These are phyloP conservation scores for Pyrenophora graminea DNA, from an alignment of 2,329 filamentous ascomycete genomes.

Conservation along the genomic window DNA sequence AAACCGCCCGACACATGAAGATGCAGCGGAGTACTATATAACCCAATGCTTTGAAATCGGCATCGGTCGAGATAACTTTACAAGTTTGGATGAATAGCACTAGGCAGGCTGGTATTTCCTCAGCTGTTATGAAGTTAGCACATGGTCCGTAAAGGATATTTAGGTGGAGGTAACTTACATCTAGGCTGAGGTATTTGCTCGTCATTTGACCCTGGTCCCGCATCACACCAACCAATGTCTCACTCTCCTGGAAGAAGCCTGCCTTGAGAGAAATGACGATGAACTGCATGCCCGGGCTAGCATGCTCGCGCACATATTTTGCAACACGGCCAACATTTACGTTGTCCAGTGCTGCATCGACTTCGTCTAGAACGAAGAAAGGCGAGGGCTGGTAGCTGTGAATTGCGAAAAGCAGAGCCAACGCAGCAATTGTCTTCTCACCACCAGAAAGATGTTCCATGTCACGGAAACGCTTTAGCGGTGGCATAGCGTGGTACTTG, in stretches of 20 bases:
- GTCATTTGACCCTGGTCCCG: conserved; percentile 93
- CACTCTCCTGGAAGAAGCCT: conserved; percentile 92
- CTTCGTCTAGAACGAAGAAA: conserved; percentile 98
- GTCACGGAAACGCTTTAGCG: conserved; percentile 95
- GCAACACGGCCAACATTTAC: conserved; percentile 96
- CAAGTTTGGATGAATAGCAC: background rate
- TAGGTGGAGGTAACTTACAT: conserved; percentile 67
- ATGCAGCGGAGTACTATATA: background rate
- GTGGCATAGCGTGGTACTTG: conserved; percentile 98
- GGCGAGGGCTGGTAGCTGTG: conserved; percentile 94
- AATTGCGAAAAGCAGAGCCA: conserved; percentile 95
- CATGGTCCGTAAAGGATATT: background rate
- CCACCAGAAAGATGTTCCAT: conserved; percentile 98
- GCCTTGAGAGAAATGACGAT: conserved; percentile 97
- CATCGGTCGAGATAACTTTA: background rate
- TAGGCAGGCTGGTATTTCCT: conserved; percentile 10
- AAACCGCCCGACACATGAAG: background rate
- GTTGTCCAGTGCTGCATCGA: conserved; percentile 97
- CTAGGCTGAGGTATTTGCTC: conserved; percentile 86
- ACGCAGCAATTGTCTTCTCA: conserved; percentile 97
- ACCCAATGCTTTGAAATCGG: background rate
- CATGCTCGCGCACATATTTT: conserved; percentile 93
- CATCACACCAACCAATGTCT: conserved; percentile 94
- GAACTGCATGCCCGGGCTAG: conserved; percentile 97
- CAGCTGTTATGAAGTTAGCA: conserved; percentile 8